Evolutionary conservation across 2,329 filamentous ascomycete genomes (phyloP).

Genomic region (Talaromyces marneffei): DNA sequence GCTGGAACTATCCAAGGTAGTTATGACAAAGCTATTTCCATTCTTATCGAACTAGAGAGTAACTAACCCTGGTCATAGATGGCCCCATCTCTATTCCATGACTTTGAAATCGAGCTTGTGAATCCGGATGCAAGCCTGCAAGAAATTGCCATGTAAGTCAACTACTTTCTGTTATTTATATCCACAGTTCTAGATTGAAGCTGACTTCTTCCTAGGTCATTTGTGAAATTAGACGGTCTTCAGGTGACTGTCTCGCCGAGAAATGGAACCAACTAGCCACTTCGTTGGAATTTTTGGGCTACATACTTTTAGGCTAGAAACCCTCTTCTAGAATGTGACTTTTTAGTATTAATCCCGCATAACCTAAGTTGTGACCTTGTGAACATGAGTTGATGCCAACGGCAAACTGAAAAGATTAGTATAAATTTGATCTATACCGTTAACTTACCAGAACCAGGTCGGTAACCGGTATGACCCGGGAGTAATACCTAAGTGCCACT

Average conservation of each 20-base stretch:
- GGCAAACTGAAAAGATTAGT: neutral
- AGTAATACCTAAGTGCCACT: neutral
- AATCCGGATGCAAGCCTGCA: neutral
- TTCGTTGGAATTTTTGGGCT: neutral
- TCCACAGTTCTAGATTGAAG: neutral
- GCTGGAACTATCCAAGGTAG: neutral
- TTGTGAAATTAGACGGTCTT: neutral
- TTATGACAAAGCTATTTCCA: neutral
- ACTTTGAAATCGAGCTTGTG: neutral
- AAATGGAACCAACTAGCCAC: neutral
- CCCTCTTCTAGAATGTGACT: neutral
- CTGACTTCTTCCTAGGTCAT: neutral
- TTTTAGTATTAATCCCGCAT: no score
- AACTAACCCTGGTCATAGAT: neutral
- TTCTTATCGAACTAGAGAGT: neutral
- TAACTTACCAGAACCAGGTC: no score
- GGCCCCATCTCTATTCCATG: neutral
- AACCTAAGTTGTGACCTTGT: neutral
- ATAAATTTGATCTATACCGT: neutral
- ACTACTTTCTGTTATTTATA: neutral
- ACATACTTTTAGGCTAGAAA: neutral
- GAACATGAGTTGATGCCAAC: neutral
- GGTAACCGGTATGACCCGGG: neutral
- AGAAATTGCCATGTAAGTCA: neutral
- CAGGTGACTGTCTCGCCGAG: neutral